These are phyloP conservation scores for Leonotis leonurus DNA, from an alignment of 257 asterid species.

Conservation along the genomic window DNA sequence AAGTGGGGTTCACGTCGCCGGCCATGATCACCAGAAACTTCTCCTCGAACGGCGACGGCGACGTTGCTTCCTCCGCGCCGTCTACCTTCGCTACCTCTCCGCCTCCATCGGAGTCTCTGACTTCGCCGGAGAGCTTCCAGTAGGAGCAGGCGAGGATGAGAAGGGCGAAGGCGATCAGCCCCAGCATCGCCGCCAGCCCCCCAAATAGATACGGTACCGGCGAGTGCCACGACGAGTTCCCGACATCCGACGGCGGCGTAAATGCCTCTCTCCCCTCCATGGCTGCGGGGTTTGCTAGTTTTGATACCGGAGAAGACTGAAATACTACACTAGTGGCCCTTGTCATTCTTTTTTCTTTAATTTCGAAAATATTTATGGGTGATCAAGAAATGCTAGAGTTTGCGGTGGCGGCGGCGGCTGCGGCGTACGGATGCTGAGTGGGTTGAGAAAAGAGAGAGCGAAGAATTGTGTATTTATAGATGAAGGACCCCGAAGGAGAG, in stretches of 20 bases:
- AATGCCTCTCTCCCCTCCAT: conserved; percentile 15
- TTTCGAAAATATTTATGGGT: no score
- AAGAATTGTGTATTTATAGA: no score
- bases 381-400: no score
- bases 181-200: no score
- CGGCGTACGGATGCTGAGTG: no score
- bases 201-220: conserved; percentile 48
- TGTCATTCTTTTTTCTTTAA: no score
- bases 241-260: conserved; percentile 25
- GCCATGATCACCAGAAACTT: conserved; percentile 48
- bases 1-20: conserved; percentile 42
- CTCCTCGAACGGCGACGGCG: conserved; percentile 25
- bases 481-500: no score
- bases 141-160: conserved; percentile 41
- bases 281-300: background rate
- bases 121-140: conserved; percentile 34
- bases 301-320: background rate
- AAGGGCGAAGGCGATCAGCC: no score
- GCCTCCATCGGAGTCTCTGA: no score
- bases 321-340: conserved; percentile 2
- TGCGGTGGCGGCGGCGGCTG: no score
- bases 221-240: conserved; percentile 38
- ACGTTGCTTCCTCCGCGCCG: background rate
- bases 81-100: conserved; percentile 16
- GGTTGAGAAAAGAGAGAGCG: no score